Conservation (phyloP, 768 basidiomycete genomes). For the Lentinula guzmanii region DNA sequence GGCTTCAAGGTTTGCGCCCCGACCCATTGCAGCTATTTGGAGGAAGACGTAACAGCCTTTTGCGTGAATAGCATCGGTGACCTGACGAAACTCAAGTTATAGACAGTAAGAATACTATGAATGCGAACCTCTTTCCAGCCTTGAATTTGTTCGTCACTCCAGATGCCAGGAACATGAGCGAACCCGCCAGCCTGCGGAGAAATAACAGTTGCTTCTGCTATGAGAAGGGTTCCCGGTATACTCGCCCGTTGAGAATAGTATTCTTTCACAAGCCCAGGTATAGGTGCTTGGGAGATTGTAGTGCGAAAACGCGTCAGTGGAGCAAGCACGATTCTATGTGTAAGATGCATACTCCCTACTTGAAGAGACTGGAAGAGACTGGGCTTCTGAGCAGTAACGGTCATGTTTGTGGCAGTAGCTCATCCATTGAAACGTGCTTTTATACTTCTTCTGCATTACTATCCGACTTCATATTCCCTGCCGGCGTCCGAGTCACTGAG, state of each 20-base stretch:
- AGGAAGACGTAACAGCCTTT: slow-evolving; percentile 32
- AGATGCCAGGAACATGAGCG: slow-evolving; percentile 41
- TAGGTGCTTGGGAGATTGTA: slow-evolving; percentile 18
- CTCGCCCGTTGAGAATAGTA: slow-evolving; percentile 31
- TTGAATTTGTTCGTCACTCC: slow-evolving; percentile 39
- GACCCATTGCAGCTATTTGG: slow-evolving; percentile 41
- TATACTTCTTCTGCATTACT: background rate
- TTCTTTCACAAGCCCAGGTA: slow-evolving; percentile 21
- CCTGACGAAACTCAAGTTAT: slow-evolving; percentile 9
- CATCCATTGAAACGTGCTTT: background rate
- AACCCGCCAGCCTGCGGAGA: slow-evolving; percentile 22
- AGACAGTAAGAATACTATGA: background rate
- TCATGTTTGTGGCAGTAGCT: background rate
- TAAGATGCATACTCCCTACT: slow-evolving; percentile 21
- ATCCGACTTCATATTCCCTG: background rate
- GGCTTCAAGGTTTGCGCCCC: slow-evolving; percentile 13
- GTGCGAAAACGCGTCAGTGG: slow-evolving; percentile 29
- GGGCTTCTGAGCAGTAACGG: background rate
- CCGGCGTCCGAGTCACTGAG: too few species aligned
- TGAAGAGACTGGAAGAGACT: slow-evolving; percentile 24
- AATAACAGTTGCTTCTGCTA: slow-evolving; percentile 41
- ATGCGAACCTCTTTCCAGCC: slow-evolving; percentile 42
- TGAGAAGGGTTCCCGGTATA: slow-evolving; percentile 32
- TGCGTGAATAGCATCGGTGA: slow-evolving; percentile 35
- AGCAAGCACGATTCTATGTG: slow-evolving; percentile 30